Evolutionary conservation across 2,329 filamentous ascomycete genomes (phyloP), one percentile per base, ranked within the genome.

Genomic region (Dothideomycetes sp.): DNA sequence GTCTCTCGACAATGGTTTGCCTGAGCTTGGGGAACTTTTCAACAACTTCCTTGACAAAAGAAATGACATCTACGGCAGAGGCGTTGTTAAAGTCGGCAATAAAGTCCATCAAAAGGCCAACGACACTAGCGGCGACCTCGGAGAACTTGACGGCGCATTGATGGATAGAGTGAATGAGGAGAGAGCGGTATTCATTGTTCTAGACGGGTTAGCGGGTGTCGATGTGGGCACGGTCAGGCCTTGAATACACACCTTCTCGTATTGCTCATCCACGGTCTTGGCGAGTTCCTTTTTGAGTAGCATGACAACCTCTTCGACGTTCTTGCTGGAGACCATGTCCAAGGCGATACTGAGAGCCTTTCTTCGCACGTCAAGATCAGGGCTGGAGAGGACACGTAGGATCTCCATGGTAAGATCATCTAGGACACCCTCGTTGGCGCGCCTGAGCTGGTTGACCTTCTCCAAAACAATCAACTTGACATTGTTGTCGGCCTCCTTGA

Each of bases 121-220:
- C 91, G 12, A 98, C 91, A 56, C 86, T 96, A 34, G 89, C 84
- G 18, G 91, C 91, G 46, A 98, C 89, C 63, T 98, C 89, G 9
- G 91, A 96, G 68, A 96, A 96, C 59, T 94, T 95, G 71, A 98
- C 96, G 52, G 91, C 91, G 61, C 91, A 96, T 60, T 93, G 87
- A 62, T 98, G 91, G 56, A 98, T 98, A 29, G 88, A 86, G 62
- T 95, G 87, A 50, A 98, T 96, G 45, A 98, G 73, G 7, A 98
- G 74, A 55, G 93, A 88, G 52, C 91, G 83, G 63, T 95, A 95
- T 63, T 94, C 88, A 57, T 78, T 79, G 64, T 93, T 94, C 77
- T 72, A 43, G 7, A 24, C 4, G 16, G 7, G 4, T 24, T 18
- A 43, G 37, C 53, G 47, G 45, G 55, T 59, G 22, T 37, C n/a